These are phyloP conservation scores for Poa pratensis DNA, from an alignment of 176 grass and related monocot species.

Conservation along the genomic window DNA sequence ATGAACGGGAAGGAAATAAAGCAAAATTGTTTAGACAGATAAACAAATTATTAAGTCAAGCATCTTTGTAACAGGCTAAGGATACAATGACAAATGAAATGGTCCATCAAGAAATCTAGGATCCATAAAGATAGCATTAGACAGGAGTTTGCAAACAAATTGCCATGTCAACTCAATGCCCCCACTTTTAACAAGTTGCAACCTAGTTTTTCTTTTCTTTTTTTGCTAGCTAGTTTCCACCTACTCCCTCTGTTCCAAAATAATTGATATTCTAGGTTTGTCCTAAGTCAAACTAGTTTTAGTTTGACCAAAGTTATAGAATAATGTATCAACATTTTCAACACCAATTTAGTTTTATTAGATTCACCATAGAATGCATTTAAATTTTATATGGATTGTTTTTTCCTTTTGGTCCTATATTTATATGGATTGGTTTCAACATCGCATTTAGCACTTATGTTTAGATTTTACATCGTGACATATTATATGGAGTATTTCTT, in stretches of 20 bases:
- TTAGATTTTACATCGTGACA: neutral
- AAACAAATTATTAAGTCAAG: neutral
- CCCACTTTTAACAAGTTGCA: constrained; percentile 36
- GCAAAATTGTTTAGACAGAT: neutral
- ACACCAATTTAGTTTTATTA: no score
- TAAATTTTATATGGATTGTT: no score
- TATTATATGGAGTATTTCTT: neutral
- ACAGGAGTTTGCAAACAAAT: constrained; percentile 56
- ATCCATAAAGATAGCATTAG: constrained; percentile 38
- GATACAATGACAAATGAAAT: constrained; percentile 49
- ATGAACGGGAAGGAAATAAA: neutral
- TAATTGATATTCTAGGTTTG: no score
- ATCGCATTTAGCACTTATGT: neutral
- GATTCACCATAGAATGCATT: no score
- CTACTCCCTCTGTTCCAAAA: no score
- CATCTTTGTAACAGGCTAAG: neutral
- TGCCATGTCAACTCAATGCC: constrained; percentile 39
- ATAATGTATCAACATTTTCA: no score
- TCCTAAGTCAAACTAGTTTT: no score
- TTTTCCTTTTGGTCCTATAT: no score
- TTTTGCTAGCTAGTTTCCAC: neutral
- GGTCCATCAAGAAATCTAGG: constrained; percentile 23
- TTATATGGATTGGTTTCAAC: neutral
- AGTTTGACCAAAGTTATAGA: no score
- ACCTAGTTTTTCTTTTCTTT: neutral